These are phyloP conservation scores for Ulota crispa DNA, from an alignment of 225 moss, liverwort and hornwort genomes.

Conservation along the genomic window DNA sequence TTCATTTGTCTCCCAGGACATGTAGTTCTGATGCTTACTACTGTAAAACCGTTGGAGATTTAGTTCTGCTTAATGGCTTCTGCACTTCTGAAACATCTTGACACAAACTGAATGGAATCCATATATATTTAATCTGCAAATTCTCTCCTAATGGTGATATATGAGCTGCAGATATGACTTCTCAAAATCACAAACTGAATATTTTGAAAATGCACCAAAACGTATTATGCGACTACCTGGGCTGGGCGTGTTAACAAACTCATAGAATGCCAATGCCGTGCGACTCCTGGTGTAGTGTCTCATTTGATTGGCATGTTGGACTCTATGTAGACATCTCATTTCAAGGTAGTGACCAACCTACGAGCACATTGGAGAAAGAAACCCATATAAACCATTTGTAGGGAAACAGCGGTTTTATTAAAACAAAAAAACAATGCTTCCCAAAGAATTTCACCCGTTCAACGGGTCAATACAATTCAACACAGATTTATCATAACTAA, in stretches of 20 bases:
- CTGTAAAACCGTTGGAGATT: no score
- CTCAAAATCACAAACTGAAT: no score
- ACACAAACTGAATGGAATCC: background rate
- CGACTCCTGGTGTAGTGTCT: no score
- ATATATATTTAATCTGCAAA: background rate
- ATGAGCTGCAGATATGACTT: no score
- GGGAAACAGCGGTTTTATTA: slow-evolving; percentile 21
- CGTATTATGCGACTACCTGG: no score
- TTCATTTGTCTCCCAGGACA: background rate
- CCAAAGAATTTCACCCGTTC: slow-evolving; percentile 42
- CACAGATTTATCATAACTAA: background rate
- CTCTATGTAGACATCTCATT: no score
- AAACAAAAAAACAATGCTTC: slow-evolving; percentile 12
- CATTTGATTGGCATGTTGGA: background rate
- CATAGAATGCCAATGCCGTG: no score
- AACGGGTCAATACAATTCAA: slow-evolving; percentile 24
- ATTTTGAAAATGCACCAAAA: no score
- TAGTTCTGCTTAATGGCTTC: no score
- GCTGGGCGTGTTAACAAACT: no score
- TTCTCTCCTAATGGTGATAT: background rate
- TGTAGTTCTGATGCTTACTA: no score
- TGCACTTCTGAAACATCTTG: no score
- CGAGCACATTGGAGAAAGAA: background rate
- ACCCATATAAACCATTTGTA: background rate
- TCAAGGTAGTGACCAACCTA: background rate